These are phyloP conservation scores for Pyrenula aspistea DNA, from an alignment of 495 filamentous ascomycete genomes.

Conservation along the genomic window DNA sequence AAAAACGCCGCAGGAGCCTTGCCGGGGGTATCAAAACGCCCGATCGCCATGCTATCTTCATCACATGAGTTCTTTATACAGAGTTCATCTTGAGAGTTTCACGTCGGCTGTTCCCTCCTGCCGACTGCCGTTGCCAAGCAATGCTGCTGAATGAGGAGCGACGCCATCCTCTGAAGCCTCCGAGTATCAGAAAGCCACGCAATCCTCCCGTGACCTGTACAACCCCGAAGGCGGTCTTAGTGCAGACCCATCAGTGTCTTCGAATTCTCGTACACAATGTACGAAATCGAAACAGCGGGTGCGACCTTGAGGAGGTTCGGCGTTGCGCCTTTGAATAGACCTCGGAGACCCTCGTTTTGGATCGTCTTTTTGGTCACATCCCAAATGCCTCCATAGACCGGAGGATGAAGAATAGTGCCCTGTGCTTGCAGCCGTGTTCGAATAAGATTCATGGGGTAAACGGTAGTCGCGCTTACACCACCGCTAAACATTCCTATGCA, in stretches of 20 bases:
- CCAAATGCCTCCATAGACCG: conserved; percentile 77
- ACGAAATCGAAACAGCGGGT: conserved; percentile 92
- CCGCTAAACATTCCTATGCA: conserved; percentile 81
- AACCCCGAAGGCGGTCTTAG: conserved; percentile 21
- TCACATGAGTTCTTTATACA: not conserved
- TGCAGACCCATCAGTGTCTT: conserved; percentile 66
- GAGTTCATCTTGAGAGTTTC: not conserved
- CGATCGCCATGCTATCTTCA: not conserved
- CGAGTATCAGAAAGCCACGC: not conserved
- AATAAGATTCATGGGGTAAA: conserved; percentile 92
- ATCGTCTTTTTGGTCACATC: conserved; percentile 79
- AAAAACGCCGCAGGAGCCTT: not conserved
- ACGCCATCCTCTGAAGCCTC: not conserved
- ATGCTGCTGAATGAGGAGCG: not conserved
- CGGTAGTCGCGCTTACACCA: conserved; percentile 82
- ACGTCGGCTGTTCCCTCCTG: not conserved
- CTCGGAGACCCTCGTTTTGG: conserved; percentile 68
- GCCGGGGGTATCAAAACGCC: not conserved
- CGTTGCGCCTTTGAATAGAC: conserved; percentile 89
- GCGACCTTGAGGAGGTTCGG: conserved; percentile 96
- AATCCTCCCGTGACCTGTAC: not conserved
- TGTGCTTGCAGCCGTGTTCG: conserved; percentile 91
- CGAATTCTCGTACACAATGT: conserved; percentile 93
- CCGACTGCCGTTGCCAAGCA: not conserved
- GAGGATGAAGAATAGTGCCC: conserved; percentile 80